Conservation (phyloP, 345 rosid genomes). For the Rhodamnia argentea region DNA sequence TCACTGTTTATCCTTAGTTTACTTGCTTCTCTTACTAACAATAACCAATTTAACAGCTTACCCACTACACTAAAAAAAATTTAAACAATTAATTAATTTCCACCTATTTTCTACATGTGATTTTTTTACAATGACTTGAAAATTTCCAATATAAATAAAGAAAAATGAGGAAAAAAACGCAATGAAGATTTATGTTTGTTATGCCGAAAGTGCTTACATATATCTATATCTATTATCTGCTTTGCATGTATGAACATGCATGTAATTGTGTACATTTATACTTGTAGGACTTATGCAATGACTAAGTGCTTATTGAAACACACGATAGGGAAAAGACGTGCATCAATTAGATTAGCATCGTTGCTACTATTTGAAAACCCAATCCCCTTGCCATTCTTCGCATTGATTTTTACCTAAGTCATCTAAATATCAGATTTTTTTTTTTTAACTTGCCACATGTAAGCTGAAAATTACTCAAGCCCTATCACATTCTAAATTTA, state of each 20-base stretch:
- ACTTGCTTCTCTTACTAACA: not conserved
- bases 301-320: not conserved
- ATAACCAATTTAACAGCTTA: not conserved
- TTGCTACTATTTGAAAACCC: not conserved
- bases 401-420: not conserved
- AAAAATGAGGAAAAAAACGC: too few species aligned
- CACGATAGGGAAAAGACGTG: fast-evolving
- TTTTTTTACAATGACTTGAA: too few species aligned
- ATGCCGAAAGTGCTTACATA: too few species aligned
- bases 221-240: too few species aligned
- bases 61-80: too few species aligned
- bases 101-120: too few species aligned
- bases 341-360: not conserved
- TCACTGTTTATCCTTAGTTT: not conserved
- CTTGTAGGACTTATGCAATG: fast-evolving
- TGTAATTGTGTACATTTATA: not conserved
- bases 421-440: not conserved
- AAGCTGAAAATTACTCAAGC: not conserved
- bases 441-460: not conserved
- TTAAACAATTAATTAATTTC: too few species aligned
- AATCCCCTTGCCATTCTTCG: not conserved
- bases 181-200: too few species aligned
- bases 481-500: not conserved
- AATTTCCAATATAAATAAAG: too few species aligned
- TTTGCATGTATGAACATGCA: too few species aligned